phyloP scores from a whole-genome alignment of 441 rosid genomes.

The Jatropha multifida region DNA sequence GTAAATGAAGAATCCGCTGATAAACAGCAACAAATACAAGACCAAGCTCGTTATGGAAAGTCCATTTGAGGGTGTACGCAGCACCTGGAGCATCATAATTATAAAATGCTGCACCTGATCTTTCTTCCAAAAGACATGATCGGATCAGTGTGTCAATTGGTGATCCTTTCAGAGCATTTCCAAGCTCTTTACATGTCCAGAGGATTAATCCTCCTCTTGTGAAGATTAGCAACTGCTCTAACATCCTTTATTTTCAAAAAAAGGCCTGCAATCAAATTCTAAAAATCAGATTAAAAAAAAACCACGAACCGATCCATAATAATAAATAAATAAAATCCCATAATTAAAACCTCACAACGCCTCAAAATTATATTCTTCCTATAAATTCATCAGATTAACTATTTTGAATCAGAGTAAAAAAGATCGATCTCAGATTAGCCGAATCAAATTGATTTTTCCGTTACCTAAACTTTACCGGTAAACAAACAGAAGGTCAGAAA shows the following conservation, averaged over 20 bases:
- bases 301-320: background rate
- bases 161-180: conserved; percentile 90
- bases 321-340: background rate
- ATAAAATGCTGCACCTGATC: conserved; percentile 76
- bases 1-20: conserved; percentile 83
- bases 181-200: conserved; percentile 96
- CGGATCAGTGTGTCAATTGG: conserved; percentile 88
- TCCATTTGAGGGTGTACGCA: conserved; percentile 92
- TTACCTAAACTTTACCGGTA: background rate
- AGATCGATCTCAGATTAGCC: background rate
- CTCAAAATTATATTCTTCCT: too few relatives aligned
- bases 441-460: too few relatives aligned
- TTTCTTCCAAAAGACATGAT: conserved; percentile 93
- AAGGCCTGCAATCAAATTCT: conserved; percentile 34
- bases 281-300: conserved; percentile 13
- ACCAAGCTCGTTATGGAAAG: conserved; percentile 92
- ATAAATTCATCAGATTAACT: background rate
- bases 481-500: background rate
- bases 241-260: conserved; percentile 49
- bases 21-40: conserved; percentile 94
- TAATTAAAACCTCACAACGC: background rate
- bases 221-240: conserved; percentile 90
- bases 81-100: conserved; percentile 80
- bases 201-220: conserved; percentile 96
- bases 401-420: background rate